These are phyloP conservation scores for Boletellus sp. DNA, from an alignment of 1,284 basidiomycete species.

Conservation along the genomic window DNA sequence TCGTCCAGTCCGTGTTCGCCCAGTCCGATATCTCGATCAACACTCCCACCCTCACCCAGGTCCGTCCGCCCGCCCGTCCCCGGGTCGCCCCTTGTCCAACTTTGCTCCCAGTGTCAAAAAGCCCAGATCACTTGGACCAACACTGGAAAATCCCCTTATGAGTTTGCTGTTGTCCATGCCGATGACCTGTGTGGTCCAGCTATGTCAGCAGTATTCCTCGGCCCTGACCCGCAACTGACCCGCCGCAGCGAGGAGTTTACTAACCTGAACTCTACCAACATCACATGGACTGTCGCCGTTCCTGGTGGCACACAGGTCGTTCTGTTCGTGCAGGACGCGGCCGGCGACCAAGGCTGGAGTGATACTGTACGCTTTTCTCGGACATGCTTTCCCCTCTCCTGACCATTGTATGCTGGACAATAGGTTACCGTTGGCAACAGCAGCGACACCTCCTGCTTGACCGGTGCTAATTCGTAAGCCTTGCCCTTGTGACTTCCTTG, in stretches of 20 bases:
- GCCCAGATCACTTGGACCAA: slow-evolving; percentile 51
- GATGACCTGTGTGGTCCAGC: slow-evolving; percentile 54
- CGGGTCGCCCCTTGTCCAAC: slow-evolving; percentile 1
- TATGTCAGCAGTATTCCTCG: slow-evolving; percentile 44
- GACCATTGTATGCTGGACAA: neutral
- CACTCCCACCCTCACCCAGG: slow-evolving; percentile 55
- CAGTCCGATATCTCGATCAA: slow-evolving; percentile 44
- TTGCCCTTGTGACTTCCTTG: slow-evolving; percentile 4
- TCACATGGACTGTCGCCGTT: slow-evolving; percentile 48
- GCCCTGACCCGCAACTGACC: slow-evolving; percentile 3
- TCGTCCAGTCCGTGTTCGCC: slow-evolving; percentile 51
- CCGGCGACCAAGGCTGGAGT: slow-evolving; percentile 63
- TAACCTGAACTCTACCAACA: slow-evolving; percentile 43
- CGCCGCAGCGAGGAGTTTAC: slow-evolving; percentile 52
- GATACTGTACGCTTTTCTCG: slow-evolving; percentile 41
- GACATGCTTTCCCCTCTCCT: neutral
- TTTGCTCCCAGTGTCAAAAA: slow-evolving; percentile 47
- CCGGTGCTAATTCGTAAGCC: slow-evolving; percentile 22
- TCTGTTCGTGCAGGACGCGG: slow-evolving; percentile 54
- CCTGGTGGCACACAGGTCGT: slow-evolving; percentile 47
- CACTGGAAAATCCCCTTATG: slow-evolving; percentile 48
- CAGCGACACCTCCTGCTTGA: slow-evolving; percentile 49
- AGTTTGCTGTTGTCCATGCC: slow-evolving; percentile 52
- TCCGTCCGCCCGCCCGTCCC: slow-evolving; percentile 24
- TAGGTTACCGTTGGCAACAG: slow-evolving; percentile 55